Base-by-base conservation (phyloP, 2,329 filamentous ascomycete genomes). In the Neonectria punicea region DNA sequence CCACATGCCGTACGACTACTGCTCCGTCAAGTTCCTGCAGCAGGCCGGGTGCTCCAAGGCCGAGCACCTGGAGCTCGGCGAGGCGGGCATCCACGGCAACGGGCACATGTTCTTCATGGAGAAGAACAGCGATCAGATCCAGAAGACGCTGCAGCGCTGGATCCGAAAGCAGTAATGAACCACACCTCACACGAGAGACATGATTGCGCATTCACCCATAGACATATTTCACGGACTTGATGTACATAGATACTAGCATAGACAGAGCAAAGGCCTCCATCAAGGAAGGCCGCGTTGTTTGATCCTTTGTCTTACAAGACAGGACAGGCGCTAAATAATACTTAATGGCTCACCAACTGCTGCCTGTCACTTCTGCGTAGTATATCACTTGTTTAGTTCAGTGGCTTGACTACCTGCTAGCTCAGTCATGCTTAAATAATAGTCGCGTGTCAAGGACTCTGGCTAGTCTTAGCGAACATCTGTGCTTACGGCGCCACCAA, bases 61-160 rank as follows among this genome's bases (percentile, higher is more conserved):
- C 1, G 34, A 72, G 1, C 71, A 64, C 22, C 55, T 73, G 16
- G 71, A 73, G 22, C 61, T 73, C 5, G 71, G 69, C 1, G 32
- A 66, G 22, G 56, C 58, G 13, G 69, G 69, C 0, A 68, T 73
- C n/a, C 62, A 69, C 14, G 71, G 71, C 0, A 73, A 73, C 18
- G 71, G 70, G 0, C 71, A 73, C 30, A 73, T 73, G 71, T 59
- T 73, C 22, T 73, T 73, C 10, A 73, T 73, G 70, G 71, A 73
- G 36, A 69, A 69, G 58, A 73, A 73, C 10, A 73, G 70, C 14
- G 61, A 72, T 9, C 53, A 63, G 9, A 73, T 73, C 1, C 60
- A 72, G 5, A 30, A 7, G 4, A 51, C 61, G 2, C 50, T 73
- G 3, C 63, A 69, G n/a, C 28, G 11, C 1, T 73, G 70, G 70